Base-by-base conservation (phyloP, 179 eudicot genomes). In the Silene noctiflora region DNA sequence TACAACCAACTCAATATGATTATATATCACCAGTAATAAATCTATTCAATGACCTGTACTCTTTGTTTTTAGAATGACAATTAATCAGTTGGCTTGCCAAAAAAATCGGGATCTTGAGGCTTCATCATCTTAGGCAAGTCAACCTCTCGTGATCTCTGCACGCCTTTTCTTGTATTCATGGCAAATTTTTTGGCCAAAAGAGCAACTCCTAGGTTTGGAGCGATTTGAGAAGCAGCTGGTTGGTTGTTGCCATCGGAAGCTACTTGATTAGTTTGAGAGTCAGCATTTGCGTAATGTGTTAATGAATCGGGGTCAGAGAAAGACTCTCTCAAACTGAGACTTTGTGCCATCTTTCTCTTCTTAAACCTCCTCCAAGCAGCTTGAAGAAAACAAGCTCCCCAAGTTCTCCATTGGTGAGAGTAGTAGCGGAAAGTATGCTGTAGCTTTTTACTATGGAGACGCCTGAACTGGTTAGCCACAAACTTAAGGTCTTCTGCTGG, bases 341-440 rank as follows among this genome's bases (percentile, higher is more conserved):
- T 78, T 74, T 68, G 75, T 4, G 84, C 78, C 87, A 84, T 74
- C 79, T 80, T 76, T 80, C 90, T 84, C 85, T 82, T 88, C 84
- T 83, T 88, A 69, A 31, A 77, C 72, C 97, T 75, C 9, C 86
- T 77, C 95, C 97, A 91, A 51, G 92, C 94, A 48, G 93, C 97
- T 76, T 90, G 95, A 56, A 91, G 85, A 73, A 90, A 91, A 79
- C 94, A 90, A 5, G 97, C 86, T 4, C 87, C 92, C 97, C 97
- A 91, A 1, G 94, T 87, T 76, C 95, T 78, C 97, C 97, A 91
- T 59, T 90, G 91, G 73, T 90, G 89, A 6, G 97, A 91, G 71
- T 91, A 87, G 83, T 82, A 90, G 6, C 94, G 81, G 62, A 91
- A 90, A 2, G 97, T 91, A 81, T 91, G 95, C 58, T 90, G 94